A percentile compares a stretch with the other conserved stretches of the same genome.
Evolutionary conservation across 2,329 filamentous ascomycete species (phyloP).

Genomic region (Sporothrix pallida): DNA sequence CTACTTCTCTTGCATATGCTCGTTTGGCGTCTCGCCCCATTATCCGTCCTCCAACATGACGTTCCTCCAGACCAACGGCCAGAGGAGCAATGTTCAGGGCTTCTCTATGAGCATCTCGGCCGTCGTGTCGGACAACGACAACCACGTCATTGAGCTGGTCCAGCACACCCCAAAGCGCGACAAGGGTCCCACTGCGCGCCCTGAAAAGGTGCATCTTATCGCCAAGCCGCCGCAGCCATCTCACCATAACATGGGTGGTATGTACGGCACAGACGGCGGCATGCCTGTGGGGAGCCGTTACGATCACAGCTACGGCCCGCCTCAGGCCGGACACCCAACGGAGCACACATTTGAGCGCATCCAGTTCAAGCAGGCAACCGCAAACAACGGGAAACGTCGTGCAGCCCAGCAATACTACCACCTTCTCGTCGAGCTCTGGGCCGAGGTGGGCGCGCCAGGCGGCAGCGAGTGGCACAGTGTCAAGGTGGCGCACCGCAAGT

Average conservation of each 20-base stretch:
- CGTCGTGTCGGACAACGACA: constrained; percentile 75
- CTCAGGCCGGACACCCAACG: constrained; percentile 50
- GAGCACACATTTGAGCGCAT: constrained; percentile 82
- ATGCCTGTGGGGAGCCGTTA: constrained; percentile 44
- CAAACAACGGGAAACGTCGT: constrained; percentile 89
- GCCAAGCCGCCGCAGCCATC: constrained; percentile 65
- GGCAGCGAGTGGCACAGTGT: constrained; percentile 61
- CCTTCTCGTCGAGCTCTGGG: constrained; percentile 83
- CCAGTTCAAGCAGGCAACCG: constrained; percentile 92
- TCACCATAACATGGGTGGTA: constrained; percentile 51
- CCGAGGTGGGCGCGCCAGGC: constrained; percentile 61
- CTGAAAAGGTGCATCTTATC: constrained; percentile 69
- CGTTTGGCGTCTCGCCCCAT: constrained; percentile 70
- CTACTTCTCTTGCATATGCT: constrained; percentile 86
- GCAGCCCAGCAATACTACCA: constrained; percentile 94
- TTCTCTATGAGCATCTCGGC: constrained; percentile 88
- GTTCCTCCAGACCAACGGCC: constrained; percentile 57
- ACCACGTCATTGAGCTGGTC: constrained; percentile 80
- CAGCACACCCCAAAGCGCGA: constrained; percentile 92
- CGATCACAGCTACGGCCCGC: constrained; percentile 51
- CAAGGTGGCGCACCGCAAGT: constrained; percentile 74
- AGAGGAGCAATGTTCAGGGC: constrained; percentile 68
- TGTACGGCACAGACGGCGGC: constrained; percentile 47
- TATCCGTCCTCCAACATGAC: constrained; percentile 55
- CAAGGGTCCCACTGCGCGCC: constrained; percentile 80